A percentile compares a stretch with the other conserved stretches of the same genome.
Conservation (phyloP, 2,329 filamentous ascomycete species). For the Sporothrix brasiliensis region DNA sequence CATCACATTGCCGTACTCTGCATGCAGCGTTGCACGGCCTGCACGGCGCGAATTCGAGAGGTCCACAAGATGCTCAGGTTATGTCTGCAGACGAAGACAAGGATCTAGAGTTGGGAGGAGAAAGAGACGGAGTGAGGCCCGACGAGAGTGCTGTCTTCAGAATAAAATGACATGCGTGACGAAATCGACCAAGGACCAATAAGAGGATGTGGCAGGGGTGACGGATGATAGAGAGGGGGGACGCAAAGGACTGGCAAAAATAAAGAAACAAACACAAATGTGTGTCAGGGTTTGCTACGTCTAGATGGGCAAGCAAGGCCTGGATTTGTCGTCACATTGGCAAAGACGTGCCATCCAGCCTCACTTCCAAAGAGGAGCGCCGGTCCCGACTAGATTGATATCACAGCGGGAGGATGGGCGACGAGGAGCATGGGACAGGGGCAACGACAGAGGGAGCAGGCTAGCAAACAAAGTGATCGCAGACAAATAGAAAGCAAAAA, state of each 20-base stretch:
- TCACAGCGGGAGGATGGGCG: slow-evolving; percentile 23
- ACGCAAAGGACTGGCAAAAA: background rate
- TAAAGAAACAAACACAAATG: background rate
- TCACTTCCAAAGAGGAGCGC: background rate
- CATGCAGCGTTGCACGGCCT: slow-evolving; percentile 21
- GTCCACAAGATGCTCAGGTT: slow-evolving; percentile 5
- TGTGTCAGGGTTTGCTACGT: background rate
- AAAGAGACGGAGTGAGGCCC: no score
- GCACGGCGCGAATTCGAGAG: background rate
- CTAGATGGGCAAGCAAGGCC: background rate
- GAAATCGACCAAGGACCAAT: background rate
- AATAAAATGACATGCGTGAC: slow-evolving; percentile 15
- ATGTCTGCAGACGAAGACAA: background rate
- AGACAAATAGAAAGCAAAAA: background rate
- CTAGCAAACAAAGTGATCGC: background rate
- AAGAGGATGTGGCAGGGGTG: slow-evolving; percentile 3
- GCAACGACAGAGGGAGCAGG: background rate
- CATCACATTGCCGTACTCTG: slow-evolving; percentile 21
- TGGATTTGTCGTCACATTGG: slow-evolving; percentile 14
- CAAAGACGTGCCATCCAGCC: background rate
- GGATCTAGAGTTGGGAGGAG: background rate
- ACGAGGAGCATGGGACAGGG: background rate
- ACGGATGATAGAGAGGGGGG: background rate
- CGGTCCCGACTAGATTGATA: slow-evolving; percentile 15
- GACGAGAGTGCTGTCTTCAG: no score